These are phyloP conservation scores for Areca catechu DNA, from an alignment of 176 grass and related monocot genomes.

Conservation along the genomic window DNA sequence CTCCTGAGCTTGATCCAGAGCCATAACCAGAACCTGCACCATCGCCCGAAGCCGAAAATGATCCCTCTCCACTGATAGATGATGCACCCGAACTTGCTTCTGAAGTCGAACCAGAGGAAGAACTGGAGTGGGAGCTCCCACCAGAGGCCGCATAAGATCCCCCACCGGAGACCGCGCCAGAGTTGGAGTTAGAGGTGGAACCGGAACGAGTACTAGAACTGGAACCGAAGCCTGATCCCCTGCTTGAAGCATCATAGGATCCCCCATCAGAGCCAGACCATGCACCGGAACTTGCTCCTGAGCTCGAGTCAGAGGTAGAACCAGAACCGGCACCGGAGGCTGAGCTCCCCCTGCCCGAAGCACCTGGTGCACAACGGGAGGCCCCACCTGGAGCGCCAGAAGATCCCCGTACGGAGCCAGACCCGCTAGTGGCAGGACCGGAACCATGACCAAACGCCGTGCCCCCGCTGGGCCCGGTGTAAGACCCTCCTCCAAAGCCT, in stretches of 20 bases:
- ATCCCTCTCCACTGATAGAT: too few relatives aligned
- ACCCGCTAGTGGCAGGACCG: not conserved
- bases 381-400: not conserved
- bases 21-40: not conserved
- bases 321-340: not conserved
- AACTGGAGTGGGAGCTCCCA: too few relatives aligned
- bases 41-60: not conserved
- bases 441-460: not conserved
- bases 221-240: not conserved
- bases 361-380: not conserved
- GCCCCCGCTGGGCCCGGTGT: not conserved
- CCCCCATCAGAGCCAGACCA: slow-evolving; percentile 18
- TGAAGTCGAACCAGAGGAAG: too few relatives aligned
- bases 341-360: slow-evolving; percentile 17
- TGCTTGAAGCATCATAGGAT: not conserved
- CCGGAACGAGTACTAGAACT: not conserved
- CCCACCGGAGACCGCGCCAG: not conserved
- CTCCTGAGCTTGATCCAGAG: not conserved
- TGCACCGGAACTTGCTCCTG: slow-evolving; percentile 5
- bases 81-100: too few relatives aligned
- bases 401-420: too few relatives aligned
- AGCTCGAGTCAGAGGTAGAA: not conserved
- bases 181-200: slow-evolving; percentile 4
- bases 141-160: too few relatives aligned
- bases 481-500: slow-evolving; percentile 8